phyloP scores from a whole-genome alignment of 768 basidiomycete species.

The Leccinum broughii region DNA sequence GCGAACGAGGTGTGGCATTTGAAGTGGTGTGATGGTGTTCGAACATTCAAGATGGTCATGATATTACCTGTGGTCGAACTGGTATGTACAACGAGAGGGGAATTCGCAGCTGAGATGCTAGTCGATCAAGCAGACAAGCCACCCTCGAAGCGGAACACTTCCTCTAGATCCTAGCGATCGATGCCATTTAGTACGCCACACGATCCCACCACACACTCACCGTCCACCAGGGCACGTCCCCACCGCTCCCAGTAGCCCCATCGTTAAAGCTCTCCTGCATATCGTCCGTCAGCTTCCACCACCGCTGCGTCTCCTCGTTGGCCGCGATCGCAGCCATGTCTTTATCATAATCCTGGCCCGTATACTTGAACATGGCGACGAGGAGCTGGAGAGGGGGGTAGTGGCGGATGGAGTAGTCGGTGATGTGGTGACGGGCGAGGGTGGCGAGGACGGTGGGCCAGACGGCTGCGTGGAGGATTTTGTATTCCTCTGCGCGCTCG shows the following conservation, averaged over 20 bases:
- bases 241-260: constrained; percentile 68
- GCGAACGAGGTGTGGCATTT: not conserved
- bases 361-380: constrained; percentile 81
- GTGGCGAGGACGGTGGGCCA: constrained; percentile 72
- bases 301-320: constrained; percentile 68
- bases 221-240: constrained; percentile 70
- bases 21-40: not conserved
- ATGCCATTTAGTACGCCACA: not conserved
- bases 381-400: constrained; percentile 62
- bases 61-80: not conserved
- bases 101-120: not conserved
- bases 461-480: constrained; percentile 56
- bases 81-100: too few relatives aligned
- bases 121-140: constrained; percentile 10
- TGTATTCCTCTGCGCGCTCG: constrained; percentile 50
- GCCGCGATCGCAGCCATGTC: constrained; percentile 68
- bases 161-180: constrained; percentile 48
- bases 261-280: constrained; percentile 80
- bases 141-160: constrained; percentile 73
- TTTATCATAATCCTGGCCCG: constrained; percentile 57
- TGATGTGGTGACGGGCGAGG: constrained; percentile 59
- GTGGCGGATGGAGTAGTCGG: constrained; percentile 77
- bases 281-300: constrained; percentile 75
- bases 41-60: accelerated
- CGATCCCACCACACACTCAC: constrained; percentile 32